phyloP scores from a whole-genome alignment of 495 filamentous ascomycete species.

The Bombardia bombarda region DNA sequence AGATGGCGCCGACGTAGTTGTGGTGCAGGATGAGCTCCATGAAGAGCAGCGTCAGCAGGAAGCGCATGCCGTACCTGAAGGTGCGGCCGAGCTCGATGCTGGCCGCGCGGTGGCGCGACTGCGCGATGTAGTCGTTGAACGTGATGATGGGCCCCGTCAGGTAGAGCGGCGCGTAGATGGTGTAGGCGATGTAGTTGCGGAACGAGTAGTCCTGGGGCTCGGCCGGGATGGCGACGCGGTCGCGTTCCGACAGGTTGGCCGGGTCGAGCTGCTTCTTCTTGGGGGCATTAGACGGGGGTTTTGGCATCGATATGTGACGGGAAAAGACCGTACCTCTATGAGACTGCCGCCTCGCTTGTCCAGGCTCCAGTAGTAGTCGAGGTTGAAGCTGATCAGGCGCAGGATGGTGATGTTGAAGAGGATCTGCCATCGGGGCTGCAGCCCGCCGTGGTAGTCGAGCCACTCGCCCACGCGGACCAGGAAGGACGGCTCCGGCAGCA shows the following conservation, averaged over 20 bases:
- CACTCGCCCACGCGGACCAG: constrained; percentile 51
- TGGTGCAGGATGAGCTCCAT: constrained; percentile 95
- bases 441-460: constrained; percentile 69
- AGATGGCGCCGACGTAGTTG: constrained; percentile 90
- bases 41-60: constrained; percentile 66
- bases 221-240: constrained; percentile 72
- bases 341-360: constrained; percentile 56
- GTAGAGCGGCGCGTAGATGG: constrained; percentile 88
- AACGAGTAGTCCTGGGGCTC: constrained; percentile 63
- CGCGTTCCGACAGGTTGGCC: constrained; percentile 73
- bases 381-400: constrained; percentile 88
- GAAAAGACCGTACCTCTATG: constrained; percentile 63
- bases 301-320: too few relatives aligned
- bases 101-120: constrained; percentile 59
- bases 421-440: constrained; percentile 86
- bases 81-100: constrained; percentile 61
- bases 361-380: constrained; percentile 93
- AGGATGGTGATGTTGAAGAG: constrained; percentile 96
- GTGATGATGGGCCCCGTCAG: constrained; percentile 88
- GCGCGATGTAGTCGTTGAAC: constrained; percentile 97
- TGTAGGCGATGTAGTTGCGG: constrained; percentile 77
- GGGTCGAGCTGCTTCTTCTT: constrained; percentile 99
- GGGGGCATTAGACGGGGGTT: constrained; percentile 48
- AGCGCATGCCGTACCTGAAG: constrained; percentile 73
- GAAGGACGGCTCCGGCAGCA: constrained; percentile 24